A percentile compares a stretch with the other conserved stretches of the same genome.
Conservation (phyloP, 2,329 filamentous ascomycete species). For the Tolypocladium amazonense region DNA sequence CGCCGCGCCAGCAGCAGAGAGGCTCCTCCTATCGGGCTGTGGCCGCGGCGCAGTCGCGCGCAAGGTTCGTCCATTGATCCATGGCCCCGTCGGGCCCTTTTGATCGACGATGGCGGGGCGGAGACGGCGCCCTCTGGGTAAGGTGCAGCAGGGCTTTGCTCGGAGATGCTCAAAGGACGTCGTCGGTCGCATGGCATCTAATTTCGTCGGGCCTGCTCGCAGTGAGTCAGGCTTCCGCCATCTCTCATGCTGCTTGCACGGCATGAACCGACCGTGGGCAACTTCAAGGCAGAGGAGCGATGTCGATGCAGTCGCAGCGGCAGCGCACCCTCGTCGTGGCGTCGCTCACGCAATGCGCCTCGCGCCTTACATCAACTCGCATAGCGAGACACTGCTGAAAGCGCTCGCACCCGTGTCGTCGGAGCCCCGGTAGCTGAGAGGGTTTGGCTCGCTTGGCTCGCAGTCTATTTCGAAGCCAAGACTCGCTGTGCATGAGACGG, state of each 20-base stretch:
- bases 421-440: not conserved
- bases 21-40: too few species aligned
- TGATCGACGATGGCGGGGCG: not conserved
- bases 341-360: not conserved
- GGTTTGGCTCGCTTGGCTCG: not conserved
- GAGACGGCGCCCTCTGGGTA: not conserved
- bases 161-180: not conserved
- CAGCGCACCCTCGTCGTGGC: not conserved
- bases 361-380: not conserved
- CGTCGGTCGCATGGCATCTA: not conserved
- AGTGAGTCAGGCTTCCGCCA: not conserved
- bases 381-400: too few species aligned
- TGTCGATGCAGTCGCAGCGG: not conserved
- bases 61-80: not conserved
- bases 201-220: not conserved
- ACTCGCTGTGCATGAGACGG: not conserved
- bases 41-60: not conserved
- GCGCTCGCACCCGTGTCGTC: not conserved
- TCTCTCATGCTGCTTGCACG: not conserved
- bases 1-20: not conserved
- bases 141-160: not conserved
- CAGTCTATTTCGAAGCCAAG: not conserved
- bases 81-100: not conserved
- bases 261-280: accelerated
- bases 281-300: not conserved